Base-by-base conservation (phyloP, 2,329 filamentous ascomycete species). In the Aspergillus floridensis region DNA sequence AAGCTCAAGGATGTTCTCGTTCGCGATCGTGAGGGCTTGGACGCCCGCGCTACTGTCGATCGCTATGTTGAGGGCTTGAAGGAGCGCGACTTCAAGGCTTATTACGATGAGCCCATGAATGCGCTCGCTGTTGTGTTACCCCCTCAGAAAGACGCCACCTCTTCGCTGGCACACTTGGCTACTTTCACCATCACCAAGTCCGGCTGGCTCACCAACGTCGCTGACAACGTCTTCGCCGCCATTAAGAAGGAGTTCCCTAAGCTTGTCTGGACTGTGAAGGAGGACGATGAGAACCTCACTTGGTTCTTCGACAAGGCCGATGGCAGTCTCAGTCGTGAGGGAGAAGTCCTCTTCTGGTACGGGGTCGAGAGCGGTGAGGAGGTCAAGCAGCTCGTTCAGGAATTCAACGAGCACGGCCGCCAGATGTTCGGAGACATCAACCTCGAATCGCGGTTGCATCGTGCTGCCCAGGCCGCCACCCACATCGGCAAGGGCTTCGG, bases 221-320 rank as follows among this genome's bases (percentile, higher is more conserved):
- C 93, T 31, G 95, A 98, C 76, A 97, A 98, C 71, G 90, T 98
- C 59, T 96, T 98, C 76, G 86, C 89, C 64, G 89, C 90, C 63
- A 90, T 98, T 75, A 96, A 93, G 83, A 96, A 96, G 77, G 93
- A 97, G 72, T 90, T 93, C 76, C 88, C 92, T 57, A 92, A 89
- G 79, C 83, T 98, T 65, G 90, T 92, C 64, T 99, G 93, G 93
- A 96, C 92, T n/a, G 93, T 97, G 61, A 93, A 91, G 80, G 89
- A 93, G 71, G 90, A 96, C 67, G 93, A 98, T 69, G 93, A 98
- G 83, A 97, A 98, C 75, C 82, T 98, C 69, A 93, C 92, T 11
- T 98, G 93, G 95, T 97, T 98, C 82, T 96, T 96, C 67, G 93
- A 96, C 77, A 96, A 96, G 83, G 90, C 93, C 10, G 92, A 97